Conservation (phyloP, 1,284 basidiomycete species). For the Ustanciosporium gigantosporum region DNA sequence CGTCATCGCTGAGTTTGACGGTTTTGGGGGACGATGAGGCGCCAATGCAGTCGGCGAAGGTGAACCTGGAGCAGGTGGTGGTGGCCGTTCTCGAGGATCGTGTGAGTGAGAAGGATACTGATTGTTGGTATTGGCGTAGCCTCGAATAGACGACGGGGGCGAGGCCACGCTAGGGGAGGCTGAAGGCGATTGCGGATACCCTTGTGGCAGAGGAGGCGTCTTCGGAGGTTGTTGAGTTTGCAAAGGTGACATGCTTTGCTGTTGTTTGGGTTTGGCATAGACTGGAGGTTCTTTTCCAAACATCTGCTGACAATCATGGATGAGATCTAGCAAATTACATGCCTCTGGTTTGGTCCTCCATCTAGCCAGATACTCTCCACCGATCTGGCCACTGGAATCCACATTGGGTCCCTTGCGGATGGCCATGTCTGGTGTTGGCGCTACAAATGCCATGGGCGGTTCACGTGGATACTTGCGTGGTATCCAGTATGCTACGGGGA, state of each 20-base stretch:
- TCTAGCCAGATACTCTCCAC: constrained; percentile 70
- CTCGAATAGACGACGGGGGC: not conserved
- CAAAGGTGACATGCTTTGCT: constrained; percentile 41
- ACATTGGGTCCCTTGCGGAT: constrained; percentile 76
- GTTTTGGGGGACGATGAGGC: constrained; percentile 34
- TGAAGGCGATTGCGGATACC: not conserved
- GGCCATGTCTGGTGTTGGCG: constrained; percentile 90
- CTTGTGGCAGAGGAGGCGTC: not conserved
- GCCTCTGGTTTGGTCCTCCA: constrained; percentile 88
- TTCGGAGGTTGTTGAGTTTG: constrained; percentile 20
- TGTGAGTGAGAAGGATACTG: no score
- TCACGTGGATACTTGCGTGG: constrained; percentile 62
- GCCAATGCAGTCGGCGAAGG: not conserved
- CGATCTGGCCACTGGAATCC: constrained; percentile 79
- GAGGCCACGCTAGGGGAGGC: not conserved
- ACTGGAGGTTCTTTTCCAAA: constrained; percentile 87
- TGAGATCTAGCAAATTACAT: constrained; percentile 70
- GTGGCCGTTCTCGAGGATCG: constrained; percentile 17
- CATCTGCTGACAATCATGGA: constrained; percentile 74
- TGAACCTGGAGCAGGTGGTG: constrained; percentile 17
- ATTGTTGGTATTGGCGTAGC: not conserved
- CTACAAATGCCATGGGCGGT: constrained; percentile 88
- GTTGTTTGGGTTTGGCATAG: constrained; percentile 81
- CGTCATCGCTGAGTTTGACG: constrained; percentile 8
- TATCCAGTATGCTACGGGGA: constrained; percentile 84